Evolutionary conservation across 352 stramenopile species (phyloP).

Genomic region (Phytophthora hybrid): DNA sequence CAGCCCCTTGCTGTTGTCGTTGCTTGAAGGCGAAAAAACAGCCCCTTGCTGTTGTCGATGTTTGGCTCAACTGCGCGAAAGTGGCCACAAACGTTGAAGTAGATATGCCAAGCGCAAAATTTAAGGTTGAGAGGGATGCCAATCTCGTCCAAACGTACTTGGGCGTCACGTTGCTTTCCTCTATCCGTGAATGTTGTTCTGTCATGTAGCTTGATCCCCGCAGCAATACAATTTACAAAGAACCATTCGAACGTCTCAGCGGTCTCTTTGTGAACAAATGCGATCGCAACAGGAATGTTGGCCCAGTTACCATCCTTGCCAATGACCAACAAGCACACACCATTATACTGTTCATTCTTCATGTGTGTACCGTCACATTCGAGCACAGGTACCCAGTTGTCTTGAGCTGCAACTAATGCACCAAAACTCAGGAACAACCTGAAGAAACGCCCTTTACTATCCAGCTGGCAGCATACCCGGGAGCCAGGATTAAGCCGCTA

Average conservation of each 20-base stretch:
- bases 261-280: background rate
- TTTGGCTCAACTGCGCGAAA: constrained; percentile 11
- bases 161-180: constrained; percentile 17
- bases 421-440: constrained; percentile 5
- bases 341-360: constrained; percentile 17
- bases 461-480: constrained; percentile 1
- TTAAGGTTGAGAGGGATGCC: constrained; percentile 5
- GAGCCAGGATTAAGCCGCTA: background rate
- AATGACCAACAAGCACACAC: background rate
- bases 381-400: constrained; percentile 17
- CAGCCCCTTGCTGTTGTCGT: constrained; percentile 12
- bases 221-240: constrained; percentile 15
- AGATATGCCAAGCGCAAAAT: constrained; percentile 20
- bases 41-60: background rate
- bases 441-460: constrained; percentile 8
- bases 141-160: background rate
- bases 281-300: constrained; percentile 9
- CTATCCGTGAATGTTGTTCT: constrained; percentile 4
- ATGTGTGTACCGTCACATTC: constrained; percentile 18
- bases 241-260: constrained; percentile 25
- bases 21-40: constrained; percentile 9
- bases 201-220: constrained; percentile 9
- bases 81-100: constrained; percentile 22
- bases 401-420: constrained; percentile 2
- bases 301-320: constrained; percentile 9